phyloP scores from a whole-genome alignment of 2,329 filamentous ascomycete species.

The Beauveria varroae region DNA sequence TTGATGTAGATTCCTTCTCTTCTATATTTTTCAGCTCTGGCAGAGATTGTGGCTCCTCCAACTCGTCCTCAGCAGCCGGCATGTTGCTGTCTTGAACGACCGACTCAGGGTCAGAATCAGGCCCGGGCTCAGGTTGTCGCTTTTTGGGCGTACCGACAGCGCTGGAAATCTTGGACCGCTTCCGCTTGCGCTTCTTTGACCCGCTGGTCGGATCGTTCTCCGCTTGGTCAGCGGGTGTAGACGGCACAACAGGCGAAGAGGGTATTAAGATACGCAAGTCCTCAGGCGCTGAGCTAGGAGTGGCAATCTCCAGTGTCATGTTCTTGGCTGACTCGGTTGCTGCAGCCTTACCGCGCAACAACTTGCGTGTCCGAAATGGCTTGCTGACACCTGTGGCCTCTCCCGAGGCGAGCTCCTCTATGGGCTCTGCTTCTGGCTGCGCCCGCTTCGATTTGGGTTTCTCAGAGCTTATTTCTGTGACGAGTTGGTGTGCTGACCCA shows the following conservation, averaged over 20 bases:
- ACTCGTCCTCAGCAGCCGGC: neutral
- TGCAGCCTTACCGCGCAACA: conserved; percentile 5
- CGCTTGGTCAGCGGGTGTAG: neutral
- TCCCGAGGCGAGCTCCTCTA: neutral
- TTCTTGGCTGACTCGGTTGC: neutral
- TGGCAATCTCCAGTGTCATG: neutral
- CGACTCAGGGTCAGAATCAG: neutral
- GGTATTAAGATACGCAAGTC: neutral
- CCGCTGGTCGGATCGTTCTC: neutral
- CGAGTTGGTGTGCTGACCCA: neutral
- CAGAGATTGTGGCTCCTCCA: conserved; percentile 3
- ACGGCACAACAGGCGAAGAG: neutral
- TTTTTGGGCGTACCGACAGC: neutral
- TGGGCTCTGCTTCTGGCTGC: neutral
- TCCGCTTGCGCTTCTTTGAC: conserved; percentile 8
- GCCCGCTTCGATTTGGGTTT: neutral
- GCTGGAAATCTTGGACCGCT: neutral
- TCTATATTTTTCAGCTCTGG: neutral
- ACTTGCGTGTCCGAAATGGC: conserved; percentile 1
- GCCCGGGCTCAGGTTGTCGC: neutral
- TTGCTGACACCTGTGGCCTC: neutral
- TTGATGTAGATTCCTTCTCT: neutral
- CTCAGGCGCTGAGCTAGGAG: neutral
- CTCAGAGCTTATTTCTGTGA: neutral
- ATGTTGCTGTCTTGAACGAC: neutral